These are phyloP conservation scores for Paraphaeosphaeria minitans DNA, from an alignment of 2,329 filamentous ascomycete species.

Conservation along the genomic window DNA sequence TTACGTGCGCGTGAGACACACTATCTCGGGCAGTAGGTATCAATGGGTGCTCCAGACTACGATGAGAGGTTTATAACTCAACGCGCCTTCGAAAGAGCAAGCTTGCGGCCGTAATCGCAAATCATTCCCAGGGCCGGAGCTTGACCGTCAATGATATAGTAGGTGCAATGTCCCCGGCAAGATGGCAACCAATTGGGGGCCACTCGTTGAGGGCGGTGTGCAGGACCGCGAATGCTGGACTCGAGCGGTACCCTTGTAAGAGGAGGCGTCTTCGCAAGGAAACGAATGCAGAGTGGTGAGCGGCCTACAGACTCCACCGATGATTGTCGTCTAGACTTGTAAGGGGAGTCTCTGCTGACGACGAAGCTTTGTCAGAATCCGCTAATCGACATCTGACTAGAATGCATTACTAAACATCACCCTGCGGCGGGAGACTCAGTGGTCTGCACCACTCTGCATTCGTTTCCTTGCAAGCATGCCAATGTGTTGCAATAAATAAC, in stretches of 20 bases:
- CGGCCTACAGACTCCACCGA: neutral
- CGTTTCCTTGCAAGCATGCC: neutral
- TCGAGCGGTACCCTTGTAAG: neutral
- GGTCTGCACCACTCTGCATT: conserved; percentile 2
- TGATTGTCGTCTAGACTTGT: neutral
- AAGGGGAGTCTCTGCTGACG: conserved; percentile 4
- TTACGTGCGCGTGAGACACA: neutral
- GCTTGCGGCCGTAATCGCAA: neutral
- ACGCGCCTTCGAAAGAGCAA: neutral
- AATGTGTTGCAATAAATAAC: neutral
- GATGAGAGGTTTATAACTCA: neutral
- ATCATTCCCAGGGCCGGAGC: neutral
- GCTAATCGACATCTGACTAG: neutral
- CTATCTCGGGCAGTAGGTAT: neutral
- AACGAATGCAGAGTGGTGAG: neutral
- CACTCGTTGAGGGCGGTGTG: neutral
- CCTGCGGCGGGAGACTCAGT: neutral
- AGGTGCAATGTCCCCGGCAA: neutral
- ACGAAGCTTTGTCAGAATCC: conserved; percentile 4
- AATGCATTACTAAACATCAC: neutral
- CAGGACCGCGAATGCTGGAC: neutral
- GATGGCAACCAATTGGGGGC: neutral
- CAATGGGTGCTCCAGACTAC: neutral
- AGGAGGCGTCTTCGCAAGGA: neutral
- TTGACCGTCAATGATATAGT: neutral